These are phyloP conservation scores for Cornus kousa DNA, from an alignment of 148 eudicot genomes.

Conservation along the genomic window DNA sequence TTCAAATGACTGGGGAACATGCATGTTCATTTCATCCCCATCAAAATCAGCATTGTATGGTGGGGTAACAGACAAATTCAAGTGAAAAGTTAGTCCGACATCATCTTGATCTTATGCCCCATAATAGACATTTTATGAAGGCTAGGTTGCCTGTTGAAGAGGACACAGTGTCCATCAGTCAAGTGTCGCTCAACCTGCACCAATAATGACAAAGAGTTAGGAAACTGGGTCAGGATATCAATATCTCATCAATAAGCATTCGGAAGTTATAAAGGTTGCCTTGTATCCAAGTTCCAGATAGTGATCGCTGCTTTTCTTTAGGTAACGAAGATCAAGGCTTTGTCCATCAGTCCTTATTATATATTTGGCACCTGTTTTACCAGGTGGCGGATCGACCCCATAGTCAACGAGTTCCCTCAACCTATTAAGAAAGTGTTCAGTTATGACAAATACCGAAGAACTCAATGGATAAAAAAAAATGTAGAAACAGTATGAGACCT, in stretches of 20 bases:
- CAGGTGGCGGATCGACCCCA: not conserved
- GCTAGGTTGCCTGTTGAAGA: not conserved
- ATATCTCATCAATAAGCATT: not conserved
- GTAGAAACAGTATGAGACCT: not conserved
- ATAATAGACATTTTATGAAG: conserved; percentile 3
- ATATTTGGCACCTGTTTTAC: not conserved
- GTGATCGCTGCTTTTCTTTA: not conserved
- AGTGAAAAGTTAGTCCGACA: not conserved
- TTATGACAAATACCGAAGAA: not conserved
- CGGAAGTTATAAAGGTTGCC: not conserved
- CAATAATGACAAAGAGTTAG: not conserved
- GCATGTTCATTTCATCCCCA: conserved; percentile 1
- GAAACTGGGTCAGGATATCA: not conserved
- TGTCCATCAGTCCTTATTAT: not conserved
- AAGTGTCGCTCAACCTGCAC: not conserved
- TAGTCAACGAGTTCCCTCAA: not conserved
- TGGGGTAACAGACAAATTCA: not conserved
- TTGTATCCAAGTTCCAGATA: not conserved
- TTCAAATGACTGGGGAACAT: not conserved
- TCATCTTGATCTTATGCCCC: not conserved
- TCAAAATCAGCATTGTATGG: not conserved
- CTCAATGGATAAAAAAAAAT: not conserved
- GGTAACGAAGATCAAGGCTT: not conserved
- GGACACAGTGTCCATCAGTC: not conserved
- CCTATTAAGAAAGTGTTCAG: not conserved